Conservation (phyloP, 2,329 filamentous ascomycete genomes). For the Ascomycota sp. region DNA sequence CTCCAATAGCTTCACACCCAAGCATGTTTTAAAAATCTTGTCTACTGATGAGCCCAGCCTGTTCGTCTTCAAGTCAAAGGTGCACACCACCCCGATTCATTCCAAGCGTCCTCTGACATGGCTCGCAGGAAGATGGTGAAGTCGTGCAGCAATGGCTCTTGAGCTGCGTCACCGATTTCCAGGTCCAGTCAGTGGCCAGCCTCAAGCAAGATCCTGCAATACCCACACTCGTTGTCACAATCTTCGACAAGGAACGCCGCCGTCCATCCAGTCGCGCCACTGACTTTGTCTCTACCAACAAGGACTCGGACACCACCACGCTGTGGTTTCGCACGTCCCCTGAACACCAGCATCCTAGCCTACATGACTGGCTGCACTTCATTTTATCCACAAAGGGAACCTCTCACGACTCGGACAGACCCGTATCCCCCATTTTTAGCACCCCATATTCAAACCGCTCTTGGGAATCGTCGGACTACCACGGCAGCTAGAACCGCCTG, state of each 20-base stretch:
- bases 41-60: slow-evolving; percentile 25
- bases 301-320: slow-evolving; percentile 25
- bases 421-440: slow-evolving; percentile 30
- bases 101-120: not conserved
- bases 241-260: slow-evolving; percentile 41
- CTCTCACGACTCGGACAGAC: slow-evolving; percentile 26
- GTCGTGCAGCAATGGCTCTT: slow-evolving; percentile 30
- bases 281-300: slow-evolving; percentile 28
- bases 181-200: slow-evolving; percentile 36
- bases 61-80: slow-evolving; percentile 36
- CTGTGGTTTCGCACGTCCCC: slow-evolving; percentile 35
- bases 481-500: slow-evolving; percentile 20
- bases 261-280: slow-evolving; percentile 43
- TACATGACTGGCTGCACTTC: slow-evolving; percentile 39
- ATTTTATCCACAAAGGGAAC: slow-evolving; percentile 25
- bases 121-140: slow-evolving; percentile 26
- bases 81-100: slow-evolving; percentile 6
- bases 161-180: slow-evolving; percentile 32
- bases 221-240: slow-evolving; percentile 36
- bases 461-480: slow-evolving; percentile 21
- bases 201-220: slow-evolving; percentile 39
- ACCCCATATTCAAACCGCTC: slow-evolving; percentile 27
- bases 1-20: slow-evolving; percentile 17
- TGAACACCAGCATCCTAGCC: slow-evolving; percentile 28
- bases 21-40: slow-evolving; percentile 10